These are phyloP conservation scores for Limtongozyma cylindracea DNA, from an alignment of 805 yeast genomes.

Conservation along the genomic window DNA sequence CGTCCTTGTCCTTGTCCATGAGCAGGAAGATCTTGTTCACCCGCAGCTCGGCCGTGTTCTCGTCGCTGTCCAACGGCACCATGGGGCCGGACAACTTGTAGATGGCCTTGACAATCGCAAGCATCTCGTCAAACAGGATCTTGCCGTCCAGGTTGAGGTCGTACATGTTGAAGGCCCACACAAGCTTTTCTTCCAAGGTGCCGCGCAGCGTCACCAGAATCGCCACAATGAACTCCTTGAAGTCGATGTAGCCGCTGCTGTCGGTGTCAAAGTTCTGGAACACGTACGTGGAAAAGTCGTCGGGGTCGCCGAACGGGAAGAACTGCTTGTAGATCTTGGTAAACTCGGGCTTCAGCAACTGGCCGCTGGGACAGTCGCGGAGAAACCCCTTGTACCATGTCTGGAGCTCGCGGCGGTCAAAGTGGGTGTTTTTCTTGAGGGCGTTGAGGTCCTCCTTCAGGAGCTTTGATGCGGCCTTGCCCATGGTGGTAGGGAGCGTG, in stretches of 20 bases:
- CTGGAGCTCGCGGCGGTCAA: conserved; percentile 81
- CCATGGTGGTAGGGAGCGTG: too few species aligned
- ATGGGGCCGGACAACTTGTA: conserved; percentile 91
- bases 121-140: conserved; percentile 55
- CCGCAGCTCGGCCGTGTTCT: conserved; percentile 74
- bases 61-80: conserved; percentile 76
- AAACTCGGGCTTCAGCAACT: conserved; percentile 66
- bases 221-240: conserved; percentile 79
- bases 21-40: conserved; percentile 56
- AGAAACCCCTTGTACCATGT: conserved; percentile 97
- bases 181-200: conserved; percentile 54
- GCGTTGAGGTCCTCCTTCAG: conserved; percentile 75
- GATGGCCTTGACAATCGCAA: conserved; percentile 55
- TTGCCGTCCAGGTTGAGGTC: conserved; percentile 64
- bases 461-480: conserved; percentile 80
- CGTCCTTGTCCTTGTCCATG: conserved; percentile 47
- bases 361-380: conserved; percentile 86
- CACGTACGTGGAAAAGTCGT: conserved; percentile 69
- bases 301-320: conserved; percentile 96
- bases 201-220: conserved; percentile 77
- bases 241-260: conserved; percentile 59
- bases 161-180: conserved; percentile 77
- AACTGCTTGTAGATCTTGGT: conserved; percentile 84
- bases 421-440: conserved; percentile 67
- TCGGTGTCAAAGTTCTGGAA: conserved; percentile 79